phyloP scores from a whole-genome alignment of 768 basidiomycete genomes.

The Amanita exitialis region DNA sequence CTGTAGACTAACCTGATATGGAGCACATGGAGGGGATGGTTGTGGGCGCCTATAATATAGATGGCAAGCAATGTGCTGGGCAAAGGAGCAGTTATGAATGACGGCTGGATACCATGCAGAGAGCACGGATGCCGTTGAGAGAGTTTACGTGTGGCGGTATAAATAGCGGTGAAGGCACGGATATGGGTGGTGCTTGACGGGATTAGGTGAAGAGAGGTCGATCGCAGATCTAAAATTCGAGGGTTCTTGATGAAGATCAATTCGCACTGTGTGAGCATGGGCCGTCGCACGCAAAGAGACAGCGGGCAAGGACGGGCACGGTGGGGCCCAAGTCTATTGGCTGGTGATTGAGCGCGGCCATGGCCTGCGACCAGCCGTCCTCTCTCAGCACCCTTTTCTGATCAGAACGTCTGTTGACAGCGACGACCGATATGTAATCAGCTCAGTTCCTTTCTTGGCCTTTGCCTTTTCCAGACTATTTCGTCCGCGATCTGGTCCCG shows the following conservation, averaged over 20 bases:
- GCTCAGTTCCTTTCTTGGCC: too few species aligned
- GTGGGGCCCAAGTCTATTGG: neutral
- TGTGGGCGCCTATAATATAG: neutral
- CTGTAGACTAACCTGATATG: neutral
- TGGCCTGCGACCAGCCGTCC: neutral
- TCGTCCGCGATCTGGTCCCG: constrained; percentile 1
- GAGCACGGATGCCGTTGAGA: neutral
- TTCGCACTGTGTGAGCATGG: neutral
- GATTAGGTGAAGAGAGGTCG: neutral
- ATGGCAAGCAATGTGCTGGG: neutral
- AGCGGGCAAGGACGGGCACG: neutral
- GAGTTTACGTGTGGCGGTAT: neutral
- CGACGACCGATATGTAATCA: constrained; percentile 3
- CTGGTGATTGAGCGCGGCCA: constrained; percentile 3
- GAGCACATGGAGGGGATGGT: neutral
- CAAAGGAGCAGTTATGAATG: neutral
- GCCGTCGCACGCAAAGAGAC: neutral
- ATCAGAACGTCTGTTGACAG: constrained; percentile 6
- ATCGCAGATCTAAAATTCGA: constrained; percentile 2
- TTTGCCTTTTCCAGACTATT: neutral
- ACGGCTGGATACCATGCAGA: neutral
- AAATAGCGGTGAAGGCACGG: too few species aligned
- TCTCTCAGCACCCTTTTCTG: neutral
- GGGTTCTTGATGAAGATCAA: constrained; percentile 2
- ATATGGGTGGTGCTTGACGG: neutral